Conservation (phyloP, 2,329 filamentous ascomycete species). For the Hypoxylon sp. region DNA sequence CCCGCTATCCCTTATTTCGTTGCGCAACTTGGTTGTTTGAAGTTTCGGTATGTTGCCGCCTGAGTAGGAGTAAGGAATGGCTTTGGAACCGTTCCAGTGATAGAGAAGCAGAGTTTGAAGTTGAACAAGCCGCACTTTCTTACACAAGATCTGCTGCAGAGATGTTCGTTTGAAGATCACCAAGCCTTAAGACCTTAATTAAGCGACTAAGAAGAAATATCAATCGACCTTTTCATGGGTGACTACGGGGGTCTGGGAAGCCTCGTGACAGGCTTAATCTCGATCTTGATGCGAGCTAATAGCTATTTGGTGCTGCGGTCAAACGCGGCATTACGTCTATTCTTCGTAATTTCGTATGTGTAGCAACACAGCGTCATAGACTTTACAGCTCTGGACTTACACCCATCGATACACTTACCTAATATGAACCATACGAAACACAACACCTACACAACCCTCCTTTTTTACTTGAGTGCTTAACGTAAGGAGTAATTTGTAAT, state of each 20-base stretch:
- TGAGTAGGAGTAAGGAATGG: neutral
- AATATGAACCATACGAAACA: constrained; percentile 16
- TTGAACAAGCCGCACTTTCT: neutral
- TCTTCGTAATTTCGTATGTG: constrained; percentile 29
- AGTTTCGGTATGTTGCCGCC: neutral
- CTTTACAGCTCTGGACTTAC: constrained; percentile 15
- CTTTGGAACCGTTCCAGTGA: no score
- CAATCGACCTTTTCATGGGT: constrained; percentile 1
- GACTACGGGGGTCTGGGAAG: constrained; percentile 8
- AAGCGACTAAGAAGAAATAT: neutral
- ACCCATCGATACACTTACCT: constrained; percentile 18
- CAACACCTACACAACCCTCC: neutral
- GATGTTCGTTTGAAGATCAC: neutral
- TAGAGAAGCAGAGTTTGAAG: no score
- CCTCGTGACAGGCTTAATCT: constrained; percentile 39
- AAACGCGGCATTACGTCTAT: constrained; percentile 38
- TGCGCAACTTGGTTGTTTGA: constrained; percentile 11
- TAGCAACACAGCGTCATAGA: constrained; percentile 38
- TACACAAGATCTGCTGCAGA: neutral
- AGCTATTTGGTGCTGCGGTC: constrained; percentile 24
- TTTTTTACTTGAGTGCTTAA: neutral
- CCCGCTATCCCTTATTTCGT: constrained; percentile 3
- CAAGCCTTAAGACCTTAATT: neutral
- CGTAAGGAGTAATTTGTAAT: constrained; percentile 8
- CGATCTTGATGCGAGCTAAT: constrained; percentile 28